Base-by-base conservation (phyloP, 2,329 filamentous ascomycete species). In the Sporothrix globosa region DNA sequence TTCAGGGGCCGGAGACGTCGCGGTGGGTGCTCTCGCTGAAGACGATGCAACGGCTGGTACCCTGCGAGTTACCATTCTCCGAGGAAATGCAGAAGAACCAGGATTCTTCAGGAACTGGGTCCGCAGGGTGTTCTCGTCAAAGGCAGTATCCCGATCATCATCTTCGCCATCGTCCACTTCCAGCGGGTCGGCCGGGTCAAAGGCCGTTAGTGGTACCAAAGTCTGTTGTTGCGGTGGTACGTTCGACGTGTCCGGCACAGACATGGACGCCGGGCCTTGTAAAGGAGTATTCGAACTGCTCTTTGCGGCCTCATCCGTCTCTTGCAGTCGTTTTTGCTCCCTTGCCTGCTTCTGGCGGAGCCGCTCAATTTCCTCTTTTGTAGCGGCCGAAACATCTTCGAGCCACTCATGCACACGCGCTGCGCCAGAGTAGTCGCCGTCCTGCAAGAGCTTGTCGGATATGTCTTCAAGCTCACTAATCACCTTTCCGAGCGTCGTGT, bases 401-500 rank as follows among this genome's bases (percentile, higher is more conserved):
- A 74, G 56, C 71, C 67, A 73, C 10, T 11, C 48, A 1, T 21
- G 50, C 27, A 73, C 69, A 39, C 71, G 71, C 2, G 50, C 21
- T 4, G 52, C 70, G 5, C 71, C 71, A 0, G 69, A 63, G 69
- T 70, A 73, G 70, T 74, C 72, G n/a, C 72, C 71, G 3, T 70
- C 70, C 44, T 72, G 73, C 44, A 74, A 56, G 52, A 73, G 34
- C 56, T 71, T 71, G 68, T 74, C 73, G 0, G 70, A 71, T 71
- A 74, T 66, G n/a, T 70, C 72, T 10, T 74, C 72, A 1, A 74
- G 71, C 68, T 73, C 73, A 7, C 50, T 46, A 52, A 73, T 70
- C 17, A 71, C 69, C 11, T 60, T 46, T 4, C 24, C 60, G 5
- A 74, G 68, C 1, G 69, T 71, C 39, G 63, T 70, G 69, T 74